Conservation (phyloP, 106 monocot genomes). For the Allium cepa region DNA sequence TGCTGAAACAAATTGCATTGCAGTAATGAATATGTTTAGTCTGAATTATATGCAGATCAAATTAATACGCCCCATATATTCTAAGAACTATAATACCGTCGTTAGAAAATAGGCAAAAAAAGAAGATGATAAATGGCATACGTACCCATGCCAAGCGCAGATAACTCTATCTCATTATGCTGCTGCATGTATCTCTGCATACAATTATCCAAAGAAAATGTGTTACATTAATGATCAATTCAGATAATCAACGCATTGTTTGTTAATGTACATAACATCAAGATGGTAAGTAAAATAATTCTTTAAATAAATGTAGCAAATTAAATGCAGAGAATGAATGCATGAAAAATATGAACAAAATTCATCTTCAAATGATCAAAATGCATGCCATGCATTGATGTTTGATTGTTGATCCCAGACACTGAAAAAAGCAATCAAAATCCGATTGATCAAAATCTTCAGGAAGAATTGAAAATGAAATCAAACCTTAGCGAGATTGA, state of each 20-base stretch:
- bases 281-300: too few species aligned
- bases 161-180: constrained; percentile 20
- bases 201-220: not conserved
- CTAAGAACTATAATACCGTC: not conserved
- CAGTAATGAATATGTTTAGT: too few species aligned
- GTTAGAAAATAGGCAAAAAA: not conserved
- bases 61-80: not conserved
- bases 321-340: too few species aligned
- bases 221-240: not conserved
- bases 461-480: not conserved
- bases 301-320: too few species aligned
- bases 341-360: too few species aligned
- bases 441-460: too few species aligned
- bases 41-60: not conserved
- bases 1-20: constrained; percentile 14
- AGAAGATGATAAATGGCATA: not conserved
- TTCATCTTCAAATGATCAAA: too few species aligned
- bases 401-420: too few species aligned
- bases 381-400: too few species aligned
- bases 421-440: too few species aligned
- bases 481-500: constrained; percentile 46
- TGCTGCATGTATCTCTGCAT: constrained; percentile 22
- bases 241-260: too few species aligned
- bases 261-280: too few species aligned
- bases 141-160: constrained; percentile 23